Evolutionary conservation across 345 rosid species (phyloP).

Genomic region (Adansonia digitata): DNA sequence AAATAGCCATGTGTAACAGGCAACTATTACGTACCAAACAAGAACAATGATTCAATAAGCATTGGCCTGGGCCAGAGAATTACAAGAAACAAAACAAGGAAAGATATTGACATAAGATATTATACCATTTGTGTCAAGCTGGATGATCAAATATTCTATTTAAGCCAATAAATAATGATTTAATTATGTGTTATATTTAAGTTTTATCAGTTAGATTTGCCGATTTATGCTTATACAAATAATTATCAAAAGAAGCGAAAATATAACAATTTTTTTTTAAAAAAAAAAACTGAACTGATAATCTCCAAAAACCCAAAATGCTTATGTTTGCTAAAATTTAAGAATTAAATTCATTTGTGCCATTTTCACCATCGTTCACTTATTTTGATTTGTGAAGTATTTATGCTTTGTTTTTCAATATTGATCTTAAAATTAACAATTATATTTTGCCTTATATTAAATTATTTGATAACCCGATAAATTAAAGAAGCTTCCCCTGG

Average conservation of each 20-base stretch:
- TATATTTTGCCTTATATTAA: not conserved
- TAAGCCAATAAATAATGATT: not conserved
- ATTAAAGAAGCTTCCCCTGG: not conserved
- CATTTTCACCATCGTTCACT: no score
- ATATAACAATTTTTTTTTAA: no score
- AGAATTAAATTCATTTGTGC: no score
- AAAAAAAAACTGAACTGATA: no score
- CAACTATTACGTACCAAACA: not conserved
- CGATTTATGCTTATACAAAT: no score
- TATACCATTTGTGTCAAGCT: not conserved
- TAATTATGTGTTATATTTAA: not conserved
- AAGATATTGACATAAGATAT: not conserved
- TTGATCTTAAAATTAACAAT: no score
- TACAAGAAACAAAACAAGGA: not conserved
- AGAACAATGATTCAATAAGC: not conserved
- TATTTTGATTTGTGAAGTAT: no score
- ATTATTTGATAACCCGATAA: not conserved
- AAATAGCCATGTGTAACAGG: not conserved
- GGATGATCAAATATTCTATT: not conserved
- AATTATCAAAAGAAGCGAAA: no score
- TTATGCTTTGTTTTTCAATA: no score
- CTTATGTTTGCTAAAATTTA: no score
- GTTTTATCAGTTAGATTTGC: not conserved
- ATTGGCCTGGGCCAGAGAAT: not conserved
- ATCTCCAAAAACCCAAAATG: no score